Evolutionary conservation across 2,329 filamentous ascomycete genomes (phyloP).

Genomic region (Cadophora luteo-olivacea): DNA sequence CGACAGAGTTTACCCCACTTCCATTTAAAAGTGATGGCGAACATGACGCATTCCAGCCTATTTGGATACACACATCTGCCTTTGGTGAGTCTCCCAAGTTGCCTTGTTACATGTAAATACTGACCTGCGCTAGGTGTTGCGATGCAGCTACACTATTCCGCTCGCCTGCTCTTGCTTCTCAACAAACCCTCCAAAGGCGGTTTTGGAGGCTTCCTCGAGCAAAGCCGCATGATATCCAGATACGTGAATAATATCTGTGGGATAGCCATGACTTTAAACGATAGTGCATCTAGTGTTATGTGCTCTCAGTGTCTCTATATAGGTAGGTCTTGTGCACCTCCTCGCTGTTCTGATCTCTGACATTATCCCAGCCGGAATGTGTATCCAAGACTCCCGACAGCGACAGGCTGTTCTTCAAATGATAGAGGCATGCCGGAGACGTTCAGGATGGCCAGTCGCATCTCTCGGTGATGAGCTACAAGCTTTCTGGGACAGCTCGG

Average conservation of each 20-base stretch:
- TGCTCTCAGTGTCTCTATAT: conserved; percentile 52
- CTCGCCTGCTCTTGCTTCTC: conserved; percentile 58
- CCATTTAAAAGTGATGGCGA: conserved; percentile 42
- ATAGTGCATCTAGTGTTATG: conserved; percentile 51
- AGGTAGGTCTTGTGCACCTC: conserved; percentile 28
- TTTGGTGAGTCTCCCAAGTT: conserved; percentile 42
- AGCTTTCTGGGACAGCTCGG: conserved; percentile 39
- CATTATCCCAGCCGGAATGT: conserved; percentile 46
- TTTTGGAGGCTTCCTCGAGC: conserved; percentile 53
- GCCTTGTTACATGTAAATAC: background rate
- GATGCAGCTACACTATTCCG: conserved; percentile 59
- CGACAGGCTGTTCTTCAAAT: conserved; percentile 47
- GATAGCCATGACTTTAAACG: conserved; percentile 53
- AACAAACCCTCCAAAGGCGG: conserved; percentile 58
- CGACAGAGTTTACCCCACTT: conserved; percentile 49
- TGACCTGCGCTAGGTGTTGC: conserved; percentile 46
- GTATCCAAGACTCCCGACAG: conserved; percentile 48
- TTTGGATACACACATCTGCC: conserved; percentile 58
- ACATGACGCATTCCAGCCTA: conserved; percentile 49
- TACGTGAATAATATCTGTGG: conserved; percentile 57
- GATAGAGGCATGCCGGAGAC: conserved; percentile 47
- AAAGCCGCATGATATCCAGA: conserved; percentile 52
- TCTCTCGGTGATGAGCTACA: conserved; percentile 42
- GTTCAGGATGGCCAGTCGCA: conserved; percentile 51
- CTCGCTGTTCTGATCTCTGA: too few relatives aligned